Conservation (phyloP, 192 early-diverging fungal species). For the Funneliformis geosporum region DNA sequence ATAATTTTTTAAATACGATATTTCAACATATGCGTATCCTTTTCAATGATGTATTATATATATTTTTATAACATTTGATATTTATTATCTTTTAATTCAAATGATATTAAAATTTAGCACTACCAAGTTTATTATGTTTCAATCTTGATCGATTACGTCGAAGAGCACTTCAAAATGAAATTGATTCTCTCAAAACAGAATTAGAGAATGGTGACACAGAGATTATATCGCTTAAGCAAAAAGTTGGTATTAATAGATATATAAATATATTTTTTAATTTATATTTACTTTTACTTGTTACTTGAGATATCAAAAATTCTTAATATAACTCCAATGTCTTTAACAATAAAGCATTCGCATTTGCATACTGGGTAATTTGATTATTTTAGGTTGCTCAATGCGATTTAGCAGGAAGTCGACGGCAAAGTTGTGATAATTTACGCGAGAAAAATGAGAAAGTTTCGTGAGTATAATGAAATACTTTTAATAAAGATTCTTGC, state of each 20-base stretch:
- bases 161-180: conserved; percentile 39
- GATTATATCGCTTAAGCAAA: conserved; percentile 40
- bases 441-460: no score
- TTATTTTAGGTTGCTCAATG: conserved; percentile 7
- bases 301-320: background rate
- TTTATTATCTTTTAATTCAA: background rate
- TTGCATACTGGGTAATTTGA: background rate
- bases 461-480: no score
- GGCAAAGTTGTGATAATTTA: background rate
- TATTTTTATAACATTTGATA: background rate
- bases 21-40: conserved; percentile 67
- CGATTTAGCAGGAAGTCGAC: background rate
- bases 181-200: conserved; percentile 41
- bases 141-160: conserved; percentile 55
- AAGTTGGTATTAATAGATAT: conserved; percentile 24
- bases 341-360: background rate
- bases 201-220: conserved; percentile 39
- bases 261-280: background rate
- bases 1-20: conserved; percentile 64
- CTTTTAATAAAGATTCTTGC: no score
- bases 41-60: background rate
- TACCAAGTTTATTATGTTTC: conserved; percentile 57
- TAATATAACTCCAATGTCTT: background rate
- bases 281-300: background rate
- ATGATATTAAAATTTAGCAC: conserved; percentile 39